These are phyloP conservation scores for Pyrenochaeta sp. DNA, from an alignment of 2,329 filamentous ascomycete species.

Conservation along the genomic window DNA sequence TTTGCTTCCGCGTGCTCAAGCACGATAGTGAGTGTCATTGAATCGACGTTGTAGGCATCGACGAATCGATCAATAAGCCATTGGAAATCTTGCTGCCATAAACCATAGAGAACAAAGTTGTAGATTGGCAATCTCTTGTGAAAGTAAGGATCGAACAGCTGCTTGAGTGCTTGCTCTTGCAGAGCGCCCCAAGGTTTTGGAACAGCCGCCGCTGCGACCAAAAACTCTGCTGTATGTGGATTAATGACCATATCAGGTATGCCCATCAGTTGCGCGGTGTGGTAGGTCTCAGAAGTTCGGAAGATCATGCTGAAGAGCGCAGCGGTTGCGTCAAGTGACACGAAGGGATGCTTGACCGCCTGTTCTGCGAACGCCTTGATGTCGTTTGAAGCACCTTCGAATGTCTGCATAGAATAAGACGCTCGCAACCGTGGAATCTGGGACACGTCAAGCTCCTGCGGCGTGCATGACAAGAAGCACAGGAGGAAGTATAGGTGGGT, in stretches of 20 bases:
- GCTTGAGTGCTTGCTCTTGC: constrained; percentile 77
- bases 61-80: constrained; percentile 87
- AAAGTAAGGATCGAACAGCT: constrained; percentile 84
- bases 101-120: constrained; percentile 87
- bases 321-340: constrained; percentile 83
- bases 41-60: constrained; percentile 75
- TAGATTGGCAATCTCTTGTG: constrained; percentile 79
- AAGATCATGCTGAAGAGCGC: constrained; percentile 71
- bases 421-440: constrained; percentile 83
- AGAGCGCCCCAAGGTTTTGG: constrained; percentile 79
- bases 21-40: constrained; percentile 72
- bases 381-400: constrained; percentile 66
- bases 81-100: constrained; percentile 88
- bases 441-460: constrained; percentile 80
- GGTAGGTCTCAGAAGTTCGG: constrained; percentile 65
- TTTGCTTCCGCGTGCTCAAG: constrained; percentile 83
- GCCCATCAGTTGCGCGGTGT: constrained; percentile 62
- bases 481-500: constrained; percentile 94
- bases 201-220: constrained; percentile 79
- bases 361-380: constrained; percentile 68
- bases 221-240: constrained; percentile 79
- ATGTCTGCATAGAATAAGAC: constrained; percentile 75
- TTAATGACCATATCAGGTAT: constrained; percentile 70
- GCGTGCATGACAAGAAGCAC: constrained; percentile 79
- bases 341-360: constrained; percentile 84